Evolutionary conservation across 208 protist species (phyloP), one percentile per base, ranked within the genome.

Genomic region (Trypanosomatidae sp.): DNA sequence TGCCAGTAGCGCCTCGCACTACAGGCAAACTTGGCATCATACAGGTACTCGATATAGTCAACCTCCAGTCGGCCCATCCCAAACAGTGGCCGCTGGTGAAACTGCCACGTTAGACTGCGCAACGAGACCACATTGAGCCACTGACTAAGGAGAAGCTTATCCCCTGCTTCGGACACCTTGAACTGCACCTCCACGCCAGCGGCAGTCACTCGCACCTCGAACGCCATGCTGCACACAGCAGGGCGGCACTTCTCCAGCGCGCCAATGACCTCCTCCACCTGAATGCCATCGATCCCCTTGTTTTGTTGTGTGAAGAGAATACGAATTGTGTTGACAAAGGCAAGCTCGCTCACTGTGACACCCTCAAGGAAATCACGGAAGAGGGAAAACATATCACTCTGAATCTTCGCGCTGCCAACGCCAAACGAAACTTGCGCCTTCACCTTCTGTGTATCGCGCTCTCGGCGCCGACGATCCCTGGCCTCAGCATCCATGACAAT

Each of bases 361-460:
- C 79, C 80, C 3, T 83, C 77, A 33, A 93, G 60, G 39, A 97
- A 83, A n/a, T 75, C 70, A 36, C 88, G 89, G 66, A 97, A 94
- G 58, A 95, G 65, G n/a, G 84, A 67, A 69, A 95, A 95, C 92
- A 97, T 97, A 77, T 97, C 92, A 39, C 85, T 86, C 72, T 93
- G 88, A 39, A 97, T 84, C 73, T 94, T 90, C 46, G 83, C 79
- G 62, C 88, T 97, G 50, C 87, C 90, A 25, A 97, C 82, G 19
- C 83, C 90, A 62, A 93, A 95, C 3, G 80, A 80, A 49, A 91
- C 67, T 50, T 73, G 30, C 19, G 82, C 84, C 58, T 79, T 84
- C 22, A 91, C 84, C 80, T 94, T 89, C 71, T 91, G 88, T 25
- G 85, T 74, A 8, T 97, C 92, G 30, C 84, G 76, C 55, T 97